Base-by-base conservation (phyloP, 2,329 filamentous ascomycete species). In the Plectosphaerella sp. region DNA sequence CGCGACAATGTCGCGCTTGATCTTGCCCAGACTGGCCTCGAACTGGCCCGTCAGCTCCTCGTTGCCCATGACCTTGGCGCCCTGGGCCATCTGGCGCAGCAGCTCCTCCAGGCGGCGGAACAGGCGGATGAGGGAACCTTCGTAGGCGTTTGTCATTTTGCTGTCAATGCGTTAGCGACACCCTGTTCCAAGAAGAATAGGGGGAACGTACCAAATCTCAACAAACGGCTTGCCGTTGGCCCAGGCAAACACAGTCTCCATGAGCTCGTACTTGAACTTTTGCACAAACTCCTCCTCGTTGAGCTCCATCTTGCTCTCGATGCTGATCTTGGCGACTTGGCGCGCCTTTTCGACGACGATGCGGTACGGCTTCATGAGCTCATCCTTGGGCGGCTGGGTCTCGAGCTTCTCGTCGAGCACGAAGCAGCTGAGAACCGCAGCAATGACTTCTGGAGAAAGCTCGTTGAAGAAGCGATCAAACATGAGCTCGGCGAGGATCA, bases 391-490 rank as follows among this genome's bases (percentile, higher is more conserved):
- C 14, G 84, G 80, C 3, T 83, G 75, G 12, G 92, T 85, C 61
- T 93, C 88, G 47, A 89, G 86, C 77, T 95, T 96, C 73, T 99
- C 94, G 65, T 99, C 95, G 60, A 97, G 97, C 58, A 99, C 94
- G 73, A 99, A 97, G 64, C 90, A 92, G 62, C 90, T 95, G 54
- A 99, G 79, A 6, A 92, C 84, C 0, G 93, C 83, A 1, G 94
- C 94, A 61, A 87, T 89, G 59, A 93, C 82, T 68, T 97, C 93
- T 0, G 94, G 91, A 0, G 86, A 86, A 43, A 97, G 76, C 65
- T 97, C 92, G 67, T 97, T 99, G 80, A 99, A 99, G 79, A 97
- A 97, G 39, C 92, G 84, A 69, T 97, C 95, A 71, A 99, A 97
- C 1, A 99, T 80, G 25, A 99, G 78, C 70, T 99, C 94, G 12